These are phyloP conservation scores for Leptographium procerum DNA, from an alignment of 2,329 filamentous ascomycete genomes.

Conservation along the genomic window DNA sequence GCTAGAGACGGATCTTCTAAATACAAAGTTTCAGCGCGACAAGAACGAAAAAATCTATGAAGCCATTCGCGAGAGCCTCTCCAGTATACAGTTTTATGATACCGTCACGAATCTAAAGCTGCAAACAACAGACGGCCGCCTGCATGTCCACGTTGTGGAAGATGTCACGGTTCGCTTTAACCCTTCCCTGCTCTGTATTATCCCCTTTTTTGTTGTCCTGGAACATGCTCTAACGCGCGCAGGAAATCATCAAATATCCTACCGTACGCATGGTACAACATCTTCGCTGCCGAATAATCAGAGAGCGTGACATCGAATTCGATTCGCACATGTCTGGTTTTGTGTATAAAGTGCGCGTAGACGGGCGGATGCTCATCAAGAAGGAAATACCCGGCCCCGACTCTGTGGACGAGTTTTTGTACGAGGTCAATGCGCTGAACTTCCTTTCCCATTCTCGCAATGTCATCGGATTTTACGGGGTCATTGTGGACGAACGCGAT, in stretches of 20 bases:
- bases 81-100: conserved; percentile 91
- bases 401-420: conserved; percentile 90
- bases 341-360: conserved; percentile 79
- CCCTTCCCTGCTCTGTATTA: neutral
- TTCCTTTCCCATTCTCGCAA: conserved; percentile 59
- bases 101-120: conserved; percentile 94
- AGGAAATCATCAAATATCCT: conserved; percentile 85
- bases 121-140: conserved; percentile 72
- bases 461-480: conserved; percentile 77
- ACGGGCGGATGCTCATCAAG: conserved; percentile 67
- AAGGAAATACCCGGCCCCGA: conserved; percentile 97
- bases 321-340: conserved; percentile 93
- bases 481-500: conserved; percentile 73
- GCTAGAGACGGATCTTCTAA: conserved; percentile 70
- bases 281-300: conserved; percentile 51
- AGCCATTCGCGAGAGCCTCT: conserved; percentile 79
- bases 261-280: conserved; percentile 62
- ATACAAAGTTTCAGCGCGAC: conserved; percentile 73
- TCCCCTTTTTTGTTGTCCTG: neutral
- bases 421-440: conserved; percentile 92
- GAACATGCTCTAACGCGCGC: neutral
- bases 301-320: conserved; percentile 68
- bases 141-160: conserved; percentile 97
- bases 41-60: conserved; percentile 92
- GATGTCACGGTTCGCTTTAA: conserved; percentile 62